phyloP scores from a whole-genome alignment of 305 asterid species.

The Vinca major region DNA sequence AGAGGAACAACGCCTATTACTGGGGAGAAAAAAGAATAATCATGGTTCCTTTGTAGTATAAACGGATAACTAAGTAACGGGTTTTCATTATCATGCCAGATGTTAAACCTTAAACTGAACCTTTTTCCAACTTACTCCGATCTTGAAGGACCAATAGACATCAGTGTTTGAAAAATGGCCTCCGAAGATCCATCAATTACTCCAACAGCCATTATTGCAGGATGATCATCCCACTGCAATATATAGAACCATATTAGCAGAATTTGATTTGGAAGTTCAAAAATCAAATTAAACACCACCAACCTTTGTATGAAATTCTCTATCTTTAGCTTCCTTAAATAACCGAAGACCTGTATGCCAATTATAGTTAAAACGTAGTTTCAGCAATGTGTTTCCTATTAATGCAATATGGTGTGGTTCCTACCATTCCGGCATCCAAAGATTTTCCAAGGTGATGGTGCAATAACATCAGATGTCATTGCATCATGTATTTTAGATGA shows the following conservation, averaged over 20 bases:
- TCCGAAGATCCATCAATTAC: conserved; percentile 84
- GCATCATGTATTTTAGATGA: conserved; percentile 65
- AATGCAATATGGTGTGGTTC: conserved; percentile 8
- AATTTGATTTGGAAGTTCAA: conserved; percentile 14
- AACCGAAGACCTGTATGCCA: conserved; percentile 69
- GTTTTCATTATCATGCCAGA: not conserved
- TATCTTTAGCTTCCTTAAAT: conserved; percentile 92
- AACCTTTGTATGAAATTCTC: conserved; percentile 67
- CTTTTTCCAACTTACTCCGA: conserved; percentile 59
- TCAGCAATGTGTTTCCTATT: conserved; percentile 14
- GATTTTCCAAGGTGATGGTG: conserved; percentile 92
- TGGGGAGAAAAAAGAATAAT: not conserved
- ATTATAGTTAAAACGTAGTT: conserved; percentile 11
- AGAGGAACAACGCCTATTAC: not conserved
- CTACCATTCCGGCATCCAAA: conserved; percentile 95
- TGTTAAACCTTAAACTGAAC: not conserved
- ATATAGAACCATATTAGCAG: conserved; percentile 20
- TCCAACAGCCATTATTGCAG: conserved; percentile 99
- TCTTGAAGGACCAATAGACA: conserved; percentile 98
- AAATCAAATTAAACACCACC: conserved; percentile 19
- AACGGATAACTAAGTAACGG: conserved; percentile 2
- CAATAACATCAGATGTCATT: conserved; percentile 80
- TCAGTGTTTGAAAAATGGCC: conserved; percentile 87
- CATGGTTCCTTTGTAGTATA: conserved; percentile 22
- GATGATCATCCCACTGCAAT: conserved; percentile 88